Conservation (phyloP, 148 eudicot species). For the Chenopodium berlandieri region DNA sequence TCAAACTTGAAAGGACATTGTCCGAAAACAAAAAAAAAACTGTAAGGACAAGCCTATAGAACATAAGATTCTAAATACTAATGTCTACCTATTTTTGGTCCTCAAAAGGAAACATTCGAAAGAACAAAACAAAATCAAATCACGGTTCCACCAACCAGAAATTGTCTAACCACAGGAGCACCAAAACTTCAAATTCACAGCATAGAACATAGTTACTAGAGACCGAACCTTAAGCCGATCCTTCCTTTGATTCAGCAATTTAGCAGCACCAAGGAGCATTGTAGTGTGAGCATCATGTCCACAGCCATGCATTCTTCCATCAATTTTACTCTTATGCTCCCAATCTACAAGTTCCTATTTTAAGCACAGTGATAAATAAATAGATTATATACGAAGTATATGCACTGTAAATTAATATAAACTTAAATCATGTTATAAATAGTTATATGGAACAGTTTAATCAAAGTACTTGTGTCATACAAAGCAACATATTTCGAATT, state of each 20-base stretch:
- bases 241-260: conserved; percentile 69
- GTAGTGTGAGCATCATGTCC: conserved; percentile 95
- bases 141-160: not conserved
- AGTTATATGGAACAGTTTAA: not conserved
- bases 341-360: conserved; percentile 76
- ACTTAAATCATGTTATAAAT: not conserved
- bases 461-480: not conserved
- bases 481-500: too few relatives aligned
- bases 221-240: conserved; percentile 58
- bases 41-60: conserved; percentile 3
- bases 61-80: not conserved
- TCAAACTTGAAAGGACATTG: not conserved
- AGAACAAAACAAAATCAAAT: not conserved
- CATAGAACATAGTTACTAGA: not conserved
- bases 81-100: not conserved
- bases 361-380: not conserved
- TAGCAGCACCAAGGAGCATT: conserved; percentile 94
- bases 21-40: too few relatives aligned
- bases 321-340: conserved; percentile 89
- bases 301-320: conserved; percentile 87
- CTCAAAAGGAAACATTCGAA: not conserved
- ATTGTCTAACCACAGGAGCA: not conserved
- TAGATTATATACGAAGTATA: not conserved
- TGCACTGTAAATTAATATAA: not conserved
- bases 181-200: not conserved